These are phyloP conservation scores for Monilinia laxa DNA, from an alignment of 2,329 filamentous ascomycete species.

Conservation along the genomic window DNA sequence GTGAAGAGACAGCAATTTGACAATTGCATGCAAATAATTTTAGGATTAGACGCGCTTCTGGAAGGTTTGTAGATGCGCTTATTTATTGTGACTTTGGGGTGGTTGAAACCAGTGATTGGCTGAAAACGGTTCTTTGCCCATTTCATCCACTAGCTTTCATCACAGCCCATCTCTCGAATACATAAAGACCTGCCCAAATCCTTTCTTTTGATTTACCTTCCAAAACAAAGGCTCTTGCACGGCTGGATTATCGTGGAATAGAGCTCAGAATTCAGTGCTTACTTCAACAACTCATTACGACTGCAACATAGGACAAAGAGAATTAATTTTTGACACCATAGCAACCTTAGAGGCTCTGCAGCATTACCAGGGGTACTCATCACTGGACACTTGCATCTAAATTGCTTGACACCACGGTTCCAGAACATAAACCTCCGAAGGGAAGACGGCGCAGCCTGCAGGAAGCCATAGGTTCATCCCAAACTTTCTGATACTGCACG, in stretches of 20 bases:
- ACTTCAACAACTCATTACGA: constrained; percentile 22
- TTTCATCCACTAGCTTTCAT: constrained; percentile 30
- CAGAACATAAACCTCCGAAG: constrained; percentile 35
- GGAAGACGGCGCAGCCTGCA: constrained; percentile 35
- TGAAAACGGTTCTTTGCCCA: constrained; percentile 36
- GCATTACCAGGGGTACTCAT: constrained; percentile 32
- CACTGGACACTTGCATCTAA: constrained; percentile 36
- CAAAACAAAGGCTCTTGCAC: constrained; percentile 37
- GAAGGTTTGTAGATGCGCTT: constrained; percentile 16
- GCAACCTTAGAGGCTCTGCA: constrained; percentile 33
- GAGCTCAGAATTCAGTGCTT: constrained; percentile 24
- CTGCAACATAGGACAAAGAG: constrained; percentile 23
- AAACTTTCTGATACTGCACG: constrained; percentile 37
- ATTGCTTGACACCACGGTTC: constrained; percentile 34
- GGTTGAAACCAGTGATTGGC: constrained; percentile 37
- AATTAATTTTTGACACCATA: constrained; percentile 23
- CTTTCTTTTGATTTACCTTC: constrained; percentile 34
- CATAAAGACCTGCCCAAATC: constrained; percentile 38
- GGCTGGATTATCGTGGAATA: constrained; percentile 24
- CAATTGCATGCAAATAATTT: background rate
- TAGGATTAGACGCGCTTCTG: constrained; percentile 8
- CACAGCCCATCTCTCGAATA: constrained; percentile 30
- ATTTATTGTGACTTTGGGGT: constrained; percentile 22
- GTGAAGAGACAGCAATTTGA: background rate
- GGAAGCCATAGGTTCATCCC: constrained; percentile 42